A percentile compares a stretch with the other conserved stretches of the same genome.
These are phyloP conservation scores for Serendipita indica DNA, from an alignment of 768 basidiomycete genomes.

Conservation along the genomic window DNA sequence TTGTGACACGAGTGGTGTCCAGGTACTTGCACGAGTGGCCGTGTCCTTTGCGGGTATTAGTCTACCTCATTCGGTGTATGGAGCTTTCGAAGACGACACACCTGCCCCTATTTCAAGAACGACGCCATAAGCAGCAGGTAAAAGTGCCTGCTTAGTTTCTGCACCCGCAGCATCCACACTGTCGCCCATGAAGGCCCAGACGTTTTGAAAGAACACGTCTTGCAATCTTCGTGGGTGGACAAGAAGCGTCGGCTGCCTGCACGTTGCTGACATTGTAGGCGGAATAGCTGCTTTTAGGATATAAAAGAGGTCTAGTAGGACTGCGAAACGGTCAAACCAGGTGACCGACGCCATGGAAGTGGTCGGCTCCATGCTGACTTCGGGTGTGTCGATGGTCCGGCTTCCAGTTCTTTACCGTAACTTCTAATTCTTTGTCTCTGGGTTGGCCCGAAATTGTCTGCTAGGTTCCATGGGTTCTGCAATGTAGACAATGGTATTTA, in stretches of 20 bases:
- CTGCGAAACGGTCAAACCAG: neutral
- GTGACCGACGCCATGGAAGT: neutral
- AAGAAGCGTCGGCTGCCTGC: constrained; percentile 30
- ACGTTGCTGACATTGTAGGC: constrained; percentile 33
- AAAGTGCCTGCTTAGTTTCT: constrained; percentile 31
- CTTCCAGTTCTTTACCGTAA: too few relatives aligned
- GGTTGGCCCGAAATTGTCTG: neutral
- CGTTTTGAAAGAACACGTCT: constrained; percentile 39
- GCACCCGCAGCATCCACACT: constrained; percentile 31
- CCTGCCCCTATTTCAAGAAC: constrained; percentile 60
- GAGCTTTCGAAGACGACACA: constrained; percentile 17
- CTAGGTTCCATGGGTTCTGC: neutral
- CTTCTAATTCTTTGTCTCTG: neutral
- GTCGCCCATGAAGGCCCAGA: constrained; percentile 40
- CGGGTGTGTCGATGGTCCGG: too few relatives aligned
- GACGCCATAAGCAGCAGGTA: constrained; percentile 41
- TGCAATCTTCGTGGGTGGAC: constrained; percentile 33
- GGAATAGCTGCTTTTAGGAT: constrained; percentile 27
- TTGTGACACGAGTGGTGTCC: constrained; percentile 36
- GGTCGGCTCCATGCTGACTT: too few relatives aligned
- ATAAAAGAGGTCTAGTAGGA: constrained; percentile 29
- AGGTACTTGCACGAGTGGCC: constrained; percentile 54
- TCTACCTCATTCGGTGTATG: neutral
- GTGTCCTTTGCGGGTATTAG: constrained; percentile 28
- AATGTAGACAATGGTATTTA: neutral